Conservation (phyloP, 2,329 filamentous ascomycete species). For the Sporothrix variecibatus region DNA sequence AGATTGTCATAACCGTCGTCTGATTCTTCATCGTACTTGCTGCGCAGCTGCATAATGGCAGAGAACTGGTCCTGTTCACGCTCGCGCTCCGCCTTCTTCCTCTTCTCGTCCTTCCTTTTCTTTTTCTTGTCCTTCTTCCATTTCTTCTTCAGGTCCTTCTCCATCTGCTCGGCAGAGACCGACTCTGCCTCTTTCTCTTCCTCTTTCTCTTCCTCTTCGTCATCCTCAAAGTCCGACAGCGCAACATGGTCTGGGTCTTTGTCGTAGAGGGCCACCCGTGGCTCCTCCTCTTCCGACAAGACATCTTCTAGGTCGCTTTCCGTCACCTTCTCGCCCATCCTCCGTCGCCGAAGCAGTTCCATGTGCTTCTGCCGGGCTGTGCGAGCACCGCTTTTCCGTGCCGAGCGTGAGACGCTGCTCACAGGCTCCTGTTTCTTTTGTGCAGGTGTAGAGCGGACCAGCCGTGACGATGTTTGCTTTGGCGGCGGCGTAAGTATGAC, state of each 20-base stretch:
- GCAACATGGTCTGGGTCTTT: constrained; percentile 36
- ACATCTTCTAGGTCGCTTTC: constrained; percentile 29
- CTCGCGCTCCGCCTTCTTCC: constrained; percentile 10
- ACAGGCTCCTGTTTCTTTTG: neutral
- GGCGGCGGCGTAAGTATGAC: neutral
- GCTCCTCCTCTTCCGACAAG: constrained; percentile 26
- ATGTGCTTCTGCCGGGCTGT: constrained; percentile 35
- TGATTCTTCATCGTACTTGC: constrained; percentile 24
- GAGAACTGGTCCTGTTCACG: neutral
- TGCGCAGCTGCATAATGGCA: neutral
- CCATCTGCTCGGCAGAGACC: constrained; percentile 8
- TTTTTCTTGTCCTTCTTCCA: constrained; percentile 12
- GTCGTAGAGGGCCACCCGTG: constrained; percentile 36
- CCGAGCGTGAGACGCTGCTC: constrained; percentile 17
- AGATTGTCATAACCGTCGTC: constrained; percentile 25
- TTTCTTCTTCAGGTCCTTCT: neutral
- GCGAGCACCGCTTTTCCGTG: constrained; percentile 26
- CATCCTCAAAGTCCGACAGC: constrained; percentile 39
- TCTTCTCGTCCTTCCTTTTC: constrained; percentile 21
- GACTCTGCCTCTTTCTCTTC: neutral
- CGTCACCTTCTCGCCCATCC: constrained; percentile 36
- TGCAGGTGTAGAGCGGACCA: neutral
- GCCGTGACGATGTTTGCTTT: constrained; percentile 14
- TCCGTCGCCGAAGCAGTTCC: constrained; percentile 38
- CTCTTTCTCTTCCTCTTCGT: constrained; percentile 33